These are phyloP conservation scores for Ascochyta koolunga DNA, from an alignment of 2,329 filamentous ascomycete species.

Conservation along the genomic window DNA sequence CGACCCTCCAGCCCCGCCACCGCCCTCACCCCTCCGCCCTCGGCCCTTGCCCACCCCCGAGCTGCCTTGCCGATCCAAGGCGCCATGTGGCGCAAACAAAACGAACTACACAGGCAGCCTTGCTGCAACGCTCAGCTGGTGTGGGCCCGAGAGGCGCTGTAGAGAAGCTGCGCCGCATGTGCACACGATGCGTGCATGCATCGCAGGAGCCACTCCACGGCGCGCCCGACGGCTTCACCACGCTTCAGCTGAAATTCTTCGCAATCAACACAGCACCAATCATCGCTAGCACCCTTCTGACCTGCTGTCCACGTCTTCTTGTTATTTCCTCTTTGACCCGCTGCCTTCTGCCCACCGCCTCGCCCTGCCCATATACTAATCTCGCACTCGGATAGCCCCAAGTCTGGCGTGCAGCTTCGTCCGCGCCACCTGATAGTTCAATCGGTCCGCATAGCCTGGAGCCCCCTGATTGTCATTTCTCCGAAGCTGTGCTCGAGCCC, in stretches of 20 bases:
- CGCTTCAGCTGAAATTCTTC: background rate
- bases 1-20: background rate
- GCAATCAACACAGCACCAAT: background rate
- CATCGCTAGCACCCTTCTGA: background rate
- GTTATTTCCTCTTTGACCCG: background rate
- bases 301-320: background rate
- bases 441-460: background rate
- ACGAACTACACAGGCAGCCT: too few relatives aligned
- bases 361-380: background rate
- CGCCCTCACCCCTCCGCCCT: background rate
- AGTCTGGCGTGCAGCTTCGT: background rate
- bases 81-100: background rate
- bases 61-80: background rate
- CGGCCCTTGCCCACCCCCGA: background rate
- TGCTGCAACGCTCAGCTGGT: background rate
- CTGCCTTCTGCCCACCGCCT: background rate
- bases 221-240: too few relatives aligned
- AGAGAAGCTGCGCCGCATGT: background rate
- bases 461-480: background rate
- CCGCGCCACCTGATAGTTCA: background rate
- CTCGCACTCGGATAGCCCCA: background rate
- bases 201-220: too few relatives aligned
- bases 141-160: too few relatives aligned
- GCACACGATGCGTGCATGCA: background rate
- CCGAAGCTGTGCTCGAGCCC: background rate